Evolutionary conservation across 495 filamentous ascomycete species (phyloP).

Genomic region (Penicillium riverlandense): DNA sequence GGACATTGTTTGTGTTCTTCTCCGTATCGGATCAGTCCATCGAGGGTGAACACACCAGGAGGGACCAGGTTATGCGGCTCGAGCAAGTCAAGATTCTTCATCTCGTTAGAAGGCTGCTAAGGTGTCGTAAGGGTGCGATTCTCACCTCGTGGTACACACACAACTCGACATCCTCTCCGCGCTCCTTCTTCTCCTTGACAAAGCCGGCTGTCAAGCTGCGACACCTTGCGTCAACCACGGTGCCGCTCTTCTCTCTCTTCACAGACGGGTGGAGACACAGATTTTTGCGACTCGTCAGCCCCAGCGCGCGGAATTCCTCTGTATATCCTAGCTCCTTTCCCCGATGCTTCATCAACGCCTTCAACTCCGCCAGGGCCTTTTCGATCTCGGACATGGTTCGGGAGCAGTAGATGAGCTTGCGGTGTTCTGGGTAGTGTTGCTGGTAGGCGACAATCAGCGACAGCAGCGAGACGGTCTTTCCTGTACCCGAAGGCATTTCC

Average conservation of each 20-base stretch:
- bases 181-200: constrained; percentile 91
- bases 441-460: constrained; percentile 97
- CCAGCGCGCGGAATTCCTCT: constrained; percentile 89
- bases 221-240: constrained; percentile 89
- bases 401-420: constrained; percentile 98
- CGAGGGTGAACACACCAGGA: constrained; percentile 92
- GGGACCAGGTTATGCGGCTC: constrained; percentile 93
- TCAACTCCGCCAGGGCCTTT: constrained; percentile 89
- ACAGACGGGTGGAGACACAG: constrained; percentile 93
- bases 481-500: constrained; percentile 99
- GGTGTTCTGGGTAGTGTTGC: constrained; percentile 77
- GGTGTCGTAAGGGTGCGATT: not conserved
- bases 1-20: constrained; percentile 96
- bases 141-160: constrained; percentile 91
- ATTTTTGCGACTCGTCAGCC: constrained; percentile 94
- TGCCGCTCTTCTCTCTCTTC: constrained; percentile 89
- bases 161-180: constrained; percentile 86
- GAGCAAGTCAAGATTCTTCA: constrained; percentile 82
- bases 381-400: constrained; percentile 64
- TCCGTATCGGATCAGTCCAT: constrained; percentile 77
- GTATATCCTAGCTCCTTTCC: constrained; percentile 74
- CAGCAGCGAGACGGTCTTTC: constrained; percentile 92
- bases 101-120: constrained; percentile 9
- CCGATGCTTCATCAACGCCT: constrained; percentile 89
- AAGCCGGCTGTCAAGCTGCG: constrained; percentile 94